Evolutionary conservation across 768 basidiomycete genomes (phyloP).

Genomic region (Neoboletus subvelutipes): DNA sequence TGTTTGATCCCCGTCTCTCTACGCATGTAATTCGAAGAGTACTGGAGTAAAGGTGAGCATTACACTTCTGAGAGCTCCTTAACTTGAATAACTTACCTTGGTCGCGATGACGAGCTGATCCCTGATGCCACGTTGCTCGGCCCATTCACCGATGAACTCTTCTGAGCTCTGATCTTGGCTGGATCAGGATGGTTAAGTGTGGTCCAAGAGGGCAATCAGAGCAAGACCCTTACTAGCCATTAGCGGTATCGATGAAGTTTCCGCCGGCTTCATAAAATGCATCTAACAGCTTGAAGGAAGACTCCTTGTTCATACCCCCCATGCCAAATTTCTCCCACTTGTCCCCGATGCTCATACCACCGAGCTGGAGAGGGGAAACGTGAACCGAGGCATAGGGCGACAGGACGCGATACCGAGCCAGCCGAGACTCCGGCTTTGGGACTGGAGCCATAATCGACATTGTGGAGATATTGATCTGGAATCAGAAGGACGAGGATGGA

Average conservation of each 20-base stretch:
- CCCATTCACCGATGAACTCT: background rate
- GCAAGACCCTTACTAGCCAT: too few species aligned
- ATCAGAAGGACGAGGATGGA: background rate
- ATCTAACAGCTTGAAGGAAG: too few species aligned
- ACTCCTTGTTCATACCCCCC: too few species aligned
- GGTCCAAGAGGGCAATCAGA: background rate
- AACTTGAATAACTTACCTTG: background rate
- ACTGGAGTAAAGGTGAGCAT: conserved; percentile 16
- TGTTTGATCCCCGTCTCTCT: conserved; percentile 16
- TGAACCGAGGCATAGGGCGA: too few species aligned
- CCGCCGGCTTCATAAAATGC: too few species aligned
- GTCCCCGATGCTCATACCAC: too few species aligned
- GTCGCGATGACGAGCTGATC: background rate
- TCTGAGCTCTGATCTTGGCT: background rate
- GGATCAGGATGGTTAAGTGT: background rate
- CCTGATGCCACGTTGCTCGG: background rate
- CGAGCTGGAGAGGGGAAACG: too few species aligned
- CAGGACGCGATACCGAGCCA: too few species aligned
- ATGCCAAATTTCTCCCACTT: too few species aligned
- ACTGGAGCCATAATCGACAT: conserved; percentile 7
- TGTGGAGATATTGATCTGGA: background rate
- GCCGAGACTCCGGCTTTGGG: too few species aligned
- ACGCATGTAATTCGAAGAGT: conserved; percentile 16
- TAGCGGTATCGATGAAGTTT: too few species aligned
- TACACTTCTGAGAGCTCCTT: too few species aligned